Evolutionary conservation across 2,329 filamentous ascomycete genomes (phyloP).

Genomic region (Bretziella fagacearum): DNA sequence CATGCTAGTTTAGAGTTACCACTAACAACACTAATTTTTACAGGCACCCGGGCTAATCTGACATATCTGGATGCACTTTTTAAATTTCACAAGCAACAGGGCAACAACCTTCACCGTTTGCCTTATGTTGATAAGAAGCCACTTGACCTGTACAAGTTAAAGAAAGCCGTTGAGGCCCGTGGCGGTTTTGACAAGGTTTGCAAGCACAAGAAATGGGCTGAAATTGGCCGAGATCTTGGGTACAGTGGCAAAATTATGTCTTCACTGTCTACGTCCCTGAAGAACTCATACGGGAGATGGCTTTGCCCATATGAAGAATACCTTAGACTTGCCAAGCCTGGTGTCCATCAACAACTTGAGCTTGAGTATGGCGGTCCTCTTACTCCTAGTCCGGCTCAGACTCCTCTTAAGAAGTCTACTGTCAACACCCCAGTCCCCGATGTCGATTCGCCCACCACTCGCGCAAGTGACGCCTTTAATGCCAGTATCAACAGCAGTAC

Average conservation of each 20-base stretch:
- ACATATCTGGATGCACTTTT: constrained; percentile 89
- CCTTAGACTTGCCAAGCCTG: constrained; percentile 73
- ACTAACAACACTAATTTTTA: background rate
- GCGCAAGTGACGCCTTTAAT: constrained; percentile 37
- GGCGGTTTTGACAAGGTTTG: constrained; percentile 95
- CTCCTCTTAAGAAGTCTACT: constrained; percentile 50
- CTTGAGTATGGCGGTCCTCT: constrained; percentile 83
- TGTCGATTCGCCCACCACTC: constrained; percentile 49
- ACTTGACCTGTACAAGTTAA: constrained; percentile 83
- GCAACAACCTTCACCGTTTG: constrained; percentile 80
- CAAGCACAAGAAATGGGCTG: constrained; percentile 97
- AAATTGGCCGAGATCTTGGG: constrained; percentile 87
- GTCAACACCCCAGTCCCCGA: constrained; percentile 42
- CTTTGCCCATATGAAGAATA: constrained; percentile 95
- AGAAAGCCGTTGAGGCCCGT: constrained; percentile 87
- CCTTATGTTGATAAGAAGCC: constrained; percentile 97
- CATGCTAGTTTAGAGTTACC: too few species aligned
- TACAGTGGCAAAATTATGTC: constrained; percentile 99
- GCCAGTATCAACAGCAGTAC: constrained; percentile 25
- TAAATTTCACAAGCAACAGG: constrained; percentile 95
- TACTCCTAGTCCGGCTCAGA: constrained; percentile 55
- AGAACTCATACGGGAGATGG: constrained; percentile 97
- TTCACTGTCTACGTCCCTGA: constrained; percentile 87
- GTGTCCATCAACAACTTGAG: constrained; percentile 91
- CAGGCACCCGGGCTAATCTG: constrained; percentile 84